phyloP scores from a whole-genome alignment of 1,284 basidiomycete genomes.

The Apiotrichum siamense region DNA sequence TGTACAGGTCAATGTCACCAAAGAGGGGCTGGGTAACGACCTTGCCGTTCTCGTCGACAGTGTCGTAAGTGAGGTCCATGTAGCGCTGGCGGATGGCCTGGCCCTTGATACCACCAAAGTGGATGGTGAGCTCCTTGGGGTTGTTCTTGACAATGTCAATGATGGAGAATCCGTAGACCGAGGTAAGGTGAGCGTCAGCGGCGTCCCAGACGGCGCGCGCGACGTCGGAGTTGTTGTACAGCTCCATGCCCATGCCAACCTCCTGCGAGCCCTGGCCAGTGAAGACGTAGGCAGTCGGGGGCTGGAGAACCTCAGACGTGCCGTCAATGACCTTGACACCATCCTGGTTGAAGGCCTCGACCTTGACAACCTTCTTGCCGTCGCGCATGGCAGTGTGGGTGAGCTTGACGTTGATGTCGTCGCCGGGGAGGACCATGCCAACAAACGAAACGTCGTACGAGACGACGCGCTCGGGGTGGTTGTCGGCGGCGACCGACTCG shows the following conservation, averaged over 20 bases:
- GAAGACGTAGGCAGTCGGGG: slow-evolving; percentile 92
- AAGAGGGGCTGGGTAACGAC: slow-evolving; percentile 92
- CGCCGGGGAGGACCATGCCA: slow-evolving; percentile 95
- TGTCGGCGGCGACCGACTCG: slow-evolving; percentile 89
- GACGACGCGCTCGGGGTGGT: slow-evolving; percentile 81
- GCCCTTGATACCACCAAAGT: slow-evolving; percentile 98
- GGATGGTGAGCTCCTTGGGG: slow-evolving; percentile 93
- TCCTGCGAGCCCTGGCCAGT: slow-evolving; percentile 99
- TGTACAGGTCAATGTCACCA: slow-evolving; percentile 83
- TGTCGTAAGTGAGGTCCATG: slow-evolving; percentile 98
- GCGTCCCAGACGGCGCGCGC: slow-evolving; percentile 96
- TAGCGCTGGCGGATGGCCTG: slow-evolving; percentile 96
- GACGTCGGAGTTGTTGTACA: slow-evolving; percentile 86
- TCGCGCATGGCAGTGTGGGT: slow-evolving; percentile 85
- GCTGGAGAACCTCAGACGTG: slow-evolving; percentile 85
- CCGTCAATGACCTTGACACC: slow-evolving; percentile 91
- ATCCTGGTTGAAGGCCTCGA: slow-evolving; percentile 77
- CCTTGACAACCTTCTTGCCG: slow-evolving; percentile 85
- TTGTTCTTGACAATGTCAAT: slow-evolving; percentile 97
- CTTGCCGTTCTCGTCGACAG: slow-evolving; percentile 89
- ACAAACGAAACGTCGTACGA: slow-evolving; percentile 89
- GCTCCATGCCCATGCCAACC: slow-evolving; percentile 98
- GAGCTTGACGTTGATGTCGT: slow-evolving; percentile 80
- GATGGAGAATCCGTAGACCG: slow-evolving; percentile 94
- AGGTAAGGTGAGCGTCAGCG: slow-evolving; percentile 85